Evolutionary conservation across 164 flowering plant genomes (phyloP), one percentile per base, ranked within the genome.

Genomic region (Tinospora cordifolia): DNA sequence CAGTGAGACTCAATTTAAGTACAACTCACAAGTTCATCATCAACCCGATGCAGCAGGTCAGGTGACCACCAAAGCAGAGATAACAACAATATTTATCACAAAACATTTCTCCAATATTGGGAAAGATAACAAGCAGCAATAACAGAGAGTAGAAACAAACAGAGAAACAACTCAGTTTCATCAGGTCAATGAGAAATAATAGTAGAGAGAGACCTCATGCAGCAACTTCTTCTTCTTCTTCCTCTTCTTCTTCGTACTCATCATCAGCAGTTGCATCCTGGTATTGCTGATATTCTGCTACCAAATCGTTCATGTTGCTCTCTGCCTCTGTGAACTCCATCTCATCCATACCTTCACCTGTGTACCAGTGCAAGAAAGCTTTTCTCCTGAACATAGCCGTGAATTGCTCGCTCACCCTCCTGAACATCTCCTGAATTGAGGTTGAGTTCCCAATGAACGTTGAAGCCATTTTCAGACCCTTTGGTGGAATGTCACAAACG

Each of bases 191-290:
- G 21, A 17, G 21, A 49, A 49, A 49, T 49, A 19, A n/a, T n/a
- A n/a, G 36, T 30, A 30, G 36, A 30, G 36, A 30, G 36, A 30
- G 59, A n/a, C 59, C 21, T 51, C 59, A 51, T 51, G 21, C 59
- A 51, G 3, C 59, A 19, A 17, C 8, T 9, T 51, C 59, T 51
- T 12, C 54, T 47, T 47, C 54, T 47, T 51, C 59, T 51, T 51
- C 59, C 19, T 14, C 24, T 8, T 51, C n/a, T 22, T 51, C 22
- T n/a, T 17, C 58, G 58, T 51, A 51, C 58, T 51, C 24, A 51
- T 51, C 59, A 17, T 51, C 59, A 51, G 59, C 59, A 51, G 59
- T 51, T 17, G 59, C 59, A 51, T 51, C 59, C 59, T 51, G 59
- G 59, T 51, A 51, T 17, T 51, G 59, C 59, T 51, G 59, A 51